A percentile compares a stretch with the other conserved stretches of the same genome.
Conservation (phyloP, 768 basidiomycete genomes). For the Holtermannia corniformis region DNA sequence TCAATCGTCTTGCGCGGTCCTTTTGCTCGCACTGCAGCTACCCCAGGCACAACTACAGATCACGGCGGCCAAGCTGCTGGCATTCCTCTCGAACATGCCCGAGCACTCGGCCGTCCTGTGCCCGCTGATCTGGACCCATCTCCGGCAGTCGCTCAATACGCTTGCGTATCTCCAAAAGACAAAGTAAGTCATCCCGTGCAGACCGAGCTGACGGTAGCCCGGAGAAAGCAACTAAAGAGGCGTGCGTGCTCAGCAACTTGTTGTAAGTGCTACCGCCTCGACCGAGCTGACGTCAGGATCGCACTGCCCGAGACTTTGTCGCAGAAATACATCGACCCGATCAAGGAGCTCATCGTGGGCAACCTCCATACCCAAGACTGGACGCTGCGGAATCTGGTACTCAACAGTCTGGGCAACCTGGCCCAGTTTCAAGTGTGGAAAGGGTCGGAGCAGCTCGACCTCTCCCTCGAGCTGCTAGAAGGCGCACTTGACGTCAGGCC, state of each 20-base stretch:
- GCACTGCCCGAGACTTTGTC: slow-evolving; percentile 25
- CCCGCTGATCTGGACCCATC: slow-evolving; percentile 33
- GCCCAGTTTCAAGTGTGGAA: slow-evolving; percentile 26
- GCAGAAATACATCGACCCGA: slow-evolving; percentile 30
- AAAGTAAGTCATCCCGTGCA: not conserved
- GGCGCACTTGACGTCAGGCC: not conserved
- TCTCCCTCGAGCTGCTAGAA: slow-evolving; percentile 26
- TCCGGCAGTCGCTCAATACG: slow-evolving; percentile 24
- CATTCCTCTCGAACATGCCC: slow-evolving; percentile 20
- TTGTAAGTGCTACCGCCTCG: slow-evolving; percentile 12
- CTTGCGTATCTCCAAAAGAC: slow-evolving; percentile 26
- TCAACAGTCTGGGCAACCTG: slow-evolving; percentile 31
- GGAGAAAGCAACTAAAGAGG: slow-evolving; percentile 26
- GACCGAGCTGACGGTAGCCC: slow-evolving; percentile 14
- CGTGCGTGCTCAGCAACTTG: slow-evolving; percentile 34
- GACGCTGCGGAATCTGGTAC: slow-evolving; percentile 12
- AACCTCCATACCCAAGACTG: slow-evolving; percentile 18
- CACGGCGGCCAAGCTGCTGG: slow-evolving; percentile 31
- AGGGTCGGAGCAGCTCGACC: slow-evolving; percentile 14
- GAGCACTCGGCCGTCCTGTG: slow-evolving; percentile 31
- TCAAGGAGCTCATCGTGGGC: slow-evolving; percentile 28
- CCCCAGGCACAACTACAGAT: slow-evolving; percentile 31
- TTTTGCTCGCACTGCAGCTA: slow-evolving; percentile 28
- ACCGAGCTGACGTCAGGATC: slow-evolving; percentile 10
- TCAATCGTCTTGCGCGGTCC: slow-evolving; percentile 29